These are phyloP conservation scores for Wallacemonas collosoma DNA, from an alignment of 208 protist genomes.

Conservation along the genomic window DNA sequence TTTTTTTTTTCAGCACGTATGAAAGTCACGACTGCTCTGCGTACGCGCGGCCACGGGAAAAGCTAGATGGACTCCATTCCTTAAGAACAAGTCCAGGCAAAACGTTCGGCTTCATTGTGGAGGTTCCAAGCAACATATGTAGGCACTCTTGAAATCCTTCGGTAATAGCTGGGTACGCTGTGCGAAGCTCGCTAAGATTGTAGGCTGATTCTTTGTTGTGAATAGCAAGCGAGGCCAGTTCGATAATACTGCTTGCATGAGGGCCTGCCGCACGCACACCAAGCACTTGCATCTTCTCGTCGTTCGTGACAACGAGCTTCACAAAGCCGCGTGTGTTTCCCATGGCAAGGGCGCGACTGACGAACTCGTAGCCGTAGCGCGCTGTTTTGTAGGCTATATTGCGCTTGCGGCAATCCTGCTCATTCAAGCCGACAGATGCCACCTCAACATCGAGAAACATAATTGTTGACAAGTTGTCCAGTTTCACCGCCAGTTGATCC, in stretches of 20 bases:
- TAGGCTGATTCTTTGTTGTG: slow-evolving; percentile 81
- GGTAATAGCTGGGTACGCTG: slow-evolving; percentile 82
- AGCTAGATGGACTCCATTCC: slow-evolving; percentile 79
- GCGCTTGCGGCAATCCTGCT: slow-evolving; percentile 74
- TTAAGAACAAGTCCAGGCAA: slow-evolving; percentile 76
- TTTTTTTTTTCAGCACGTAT: background rate
- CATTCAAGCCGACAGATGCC: slow-evolving; percentile 86
- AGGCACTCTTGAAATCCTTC: slow-evolving; percentile 92
- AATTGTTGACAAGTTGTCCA: slow-evolving; percentile 92
- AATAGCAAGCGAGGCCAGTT: slow-evolving; percentile 88
- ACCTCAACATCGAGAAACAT: slow-evolving; percentile 94
- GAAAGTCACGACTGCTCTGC: slow-evolving; percentile 7
- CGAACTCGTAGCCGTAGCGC: slow-evolving; percentile 88
- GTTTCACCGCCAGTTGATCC: slow-evolving; percentile 53
- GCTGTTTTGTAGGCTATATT: slow-evolving; percentile 88
- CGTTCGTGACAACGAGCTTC: slow-evolving; percentile 91
- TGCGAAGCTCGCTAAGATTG: slow-evolving; percentile 72
- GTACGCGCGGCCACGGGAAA: slow-evolving; percentile 75
- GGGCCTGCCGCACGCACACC: slow-evolving; percentile 87
- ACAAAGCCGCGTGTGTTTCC: slow-evolving; percentile 90
- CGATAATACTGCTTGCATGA: slow-evolving; percentile 89
- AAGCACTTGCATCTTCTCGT: slow-evolving; percentile 87
- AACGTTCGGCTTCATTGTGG: slow-evolving; percentile 86
- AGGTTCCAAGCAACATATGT: slow-evolving; percentile 86
- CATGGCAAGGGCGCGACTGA: slow-evolving; percentile 83